These are phyloP conservation scores for Sphaerulina musiva DNA, from an alignment of 2,329 filamentous ascomycete genomes.

Conservation along the genomic window DNA sequence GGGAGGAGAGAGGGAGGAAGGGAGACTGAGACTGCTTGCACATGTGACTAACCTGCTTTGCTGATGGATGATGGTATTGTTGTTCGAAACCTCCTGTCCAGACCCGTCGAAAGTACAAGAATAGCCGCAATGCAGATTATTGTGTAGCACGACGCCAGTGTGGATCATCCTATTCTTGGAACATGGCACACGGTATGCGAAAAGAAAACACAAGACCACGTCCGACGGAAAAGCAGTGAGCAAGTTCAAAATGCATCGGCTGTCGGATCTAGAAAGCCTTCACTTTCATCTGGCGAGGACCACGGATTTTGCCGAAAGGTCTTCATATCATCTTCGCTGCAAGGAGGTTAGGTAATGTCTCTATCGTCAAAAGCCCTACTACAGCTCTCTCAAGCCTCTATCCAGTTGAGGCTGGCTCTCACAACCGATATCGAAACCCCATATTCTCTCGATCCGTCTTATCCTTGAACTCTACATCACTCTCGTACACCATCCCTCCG, in stretches of 20 bases:
- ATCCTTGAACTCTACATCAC: conserved; percentile 27
- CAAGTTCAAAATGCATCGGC: conserved; percentile 12
- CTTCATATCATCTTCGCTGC: conserved; percentile 44
- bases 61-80: neutral
- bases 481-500: conserved; percentile 2
- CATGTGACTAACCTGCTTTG: neutral
- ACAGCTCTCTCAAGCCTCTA: too few species aligned
- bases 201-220: neutral
- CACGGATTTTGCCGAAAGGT: conserved; percentile 10
- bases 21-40: neutral
- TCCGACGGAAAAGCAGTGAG: neutral
- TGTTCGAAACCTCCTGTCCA: neutral
- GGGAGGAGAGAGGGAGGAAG: neutral
- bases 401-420: conserved; percentile 37
- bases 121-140: neutral
- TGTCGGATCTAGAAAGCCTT: conserved; percentile 13
- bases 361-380: conserved; percentile 9
- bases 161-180: neutral
- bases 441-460: conserved; percentile 30
- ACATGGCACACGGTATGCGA: neutral
- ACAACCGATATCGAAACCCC: conserved; percentile 23
- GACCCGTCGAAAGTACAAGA: neutral
- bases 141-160: too few species aligned
- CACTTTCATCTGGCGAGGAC: neutral
- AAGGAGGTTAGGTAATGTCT: conserved; percentile 48